Base-by-base conservation (phyloP, 2,329 filamentous ascomycete genomes). In the Aspergillus bombycis region DNA sequence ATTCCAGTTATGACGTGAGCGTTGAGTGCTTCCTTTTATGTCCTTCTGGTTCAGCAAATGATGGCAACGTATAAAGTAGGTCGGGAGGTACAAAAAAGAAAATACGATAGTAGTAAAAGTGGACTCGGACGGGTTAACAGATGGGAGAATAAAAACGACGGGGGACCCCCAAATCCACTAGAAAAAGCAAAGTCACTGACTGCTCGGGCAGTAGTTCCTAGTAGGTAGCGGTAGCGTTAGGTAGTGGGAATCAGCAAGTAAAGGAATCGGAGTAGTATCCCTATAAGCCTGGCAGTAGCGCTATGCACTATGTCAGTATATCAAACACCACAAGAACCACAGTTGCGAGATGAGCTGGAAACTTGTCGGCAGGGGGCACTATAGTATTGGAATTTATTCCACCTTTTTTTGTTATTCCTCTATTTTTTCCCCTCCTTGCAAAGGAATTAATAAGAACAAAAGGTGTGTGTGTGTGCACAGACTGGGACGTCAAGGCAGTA, bases 1-100 rank as follows among this genome's bases (percentile, higher is more conserved):
- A 67, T 67, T 68, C 65, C 55, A 61, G 45, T 64, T 69, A 74
- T 74, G 71, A 74, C 71, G 72, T 74, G 70, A 73, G 68, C 63
- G 61, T 63, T 61, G 57, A 50, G 57, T 41, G 62, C 16, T 59
- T 45, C 12, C 48, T 26, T 53, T n/a, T n/a, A 41, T 38, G 21
- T 41, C 19, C 38, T 30, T 23, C 43, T 50, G 50, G 26, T 52
- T 53, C 46, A 50, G 38, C 32, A 23, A 50, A 57, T 43, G 30
- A 56, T 61, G 34, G 30, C 38, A 28, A 12, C 32, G 34, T 54
- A 55, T 43, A 34, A 14, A 26, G 36, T 11, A 21, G 14, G 23
- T 30, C 10, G 28, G 34, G 34, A 36, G 34, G 34, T 6, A 36
- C 34, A 41, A 41, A 26, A 34, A 53, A 10, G 34, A 30, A 21